A percentile compares a stretch with the other conserved stretches of the same genome.
These are phyloP conservation scores for Leucogyrophana mollusca DNA, from an alignment of 768 basidiomycete species.

Conservation along the genomic window DNA sequence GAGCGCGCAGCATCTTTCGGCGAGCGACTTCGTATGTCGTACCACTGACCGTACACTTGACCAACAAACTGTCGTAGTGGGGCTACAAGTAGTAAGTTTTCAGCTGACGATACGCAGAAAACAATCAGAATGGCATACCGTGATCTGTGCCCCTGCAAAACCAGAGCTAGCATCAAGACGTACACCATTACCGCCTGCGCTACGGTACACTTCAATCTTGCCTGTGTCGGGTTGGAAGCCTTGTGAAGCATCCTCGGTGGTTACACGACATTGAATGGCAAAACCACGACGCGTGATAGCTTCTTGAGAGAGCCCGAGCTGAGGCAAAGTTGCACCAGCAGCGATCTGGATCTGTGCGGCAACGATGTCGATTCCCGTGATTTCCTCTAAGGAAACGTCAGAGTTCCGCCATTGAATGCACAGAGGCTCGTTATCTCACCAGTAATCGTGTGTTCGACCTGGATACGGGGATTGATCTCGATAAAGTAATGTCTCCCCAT, in stretches of 20 bases:
- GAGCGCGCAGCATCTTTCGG: slow-evolving; percentile 97
- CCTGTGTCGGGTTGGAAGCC: slow-evolving; percentile 98
- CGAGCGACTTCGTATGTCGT: slow-evolving; percentile 99
- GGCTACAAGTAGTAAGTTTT: slow-evolving; percentile 50
- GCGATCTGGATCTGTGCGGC: slow-evolving; percentile 99
- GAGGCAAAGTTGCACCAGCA: slow-evolving; percentile 94
- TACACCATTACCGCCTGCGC: slow-evolving; percentile 97
- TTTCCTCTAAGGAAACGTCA: slow-evolving; percentile 75
- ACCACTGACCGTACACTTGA: slow-evolving; percentile 94
- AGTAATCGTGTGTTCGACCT: slow-evolving; percentile 99
- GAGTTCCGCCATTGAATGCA: not conserved
- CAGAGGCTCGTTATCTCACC: slow-evolving; percentile 44
- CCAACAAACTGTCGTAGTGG: slow-evolving; percentile 96
- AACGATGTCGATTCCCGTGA: slow-evolving; percentile 98
- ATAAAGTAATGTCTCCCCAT: slow-evolving; percentile 98
- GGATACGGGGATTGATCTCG: slow-evolving; percentile 99
- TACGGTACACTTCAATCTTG: slow-evolving; percentile 98
- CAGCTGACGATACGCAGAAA: slow-evolving; percentile 1
- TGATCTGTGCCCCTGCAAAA: slow-evolving; percentile 98
- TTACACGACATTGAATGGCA: slow-evolving; percentile 98
- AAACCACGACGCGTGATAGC: slow-evolving; percentile 95
- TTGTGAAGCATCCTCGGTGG: slow-evolving; percentile 92
- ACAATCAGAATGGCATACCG: slow-evolving; percentile 49
- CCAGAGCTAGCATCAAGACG: slow-evolving; percentile 96
- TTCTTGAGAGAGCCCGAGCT: slow-evolving; percentile 94